These are phyloP conservation scores for Penicillium odoratum DNA, from an alignment of 495 filamentous ascomycete species.

Conservation along the genomic window DNA sequence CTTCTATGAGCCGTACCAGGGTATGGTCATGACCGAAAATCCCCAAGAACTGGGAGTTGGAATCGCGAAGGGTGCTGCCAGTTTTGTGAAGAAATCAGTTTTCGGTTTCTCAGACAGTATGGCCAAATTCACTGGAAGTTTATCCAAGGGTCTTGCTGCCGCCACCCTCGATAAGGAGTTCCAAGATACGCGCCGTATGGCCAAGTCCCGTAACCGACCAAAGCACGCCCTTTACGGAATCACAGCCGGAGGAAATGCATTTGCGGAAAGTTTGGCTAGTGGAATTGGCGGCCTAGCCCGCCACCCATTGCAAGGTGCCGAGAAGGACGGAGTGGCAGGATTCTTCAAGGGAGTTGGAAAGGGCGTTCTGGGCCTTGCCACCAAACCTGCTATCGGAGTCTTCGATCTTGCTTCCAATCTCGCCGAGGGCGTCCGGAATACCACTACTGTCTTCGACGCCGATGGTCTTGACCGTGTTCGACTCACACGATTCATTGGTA, in stretches of 20 bases:
- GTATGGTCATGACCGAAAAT: slow-evolving; percentile 90
- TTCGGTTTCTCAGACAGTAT: slow-evolving; percentile 96
- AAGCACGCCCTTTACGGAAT: slow-evolving; percentile 97
- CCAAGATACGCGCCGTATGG: slow-evolving; percentile 92
- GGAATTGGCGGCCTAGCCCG: slow-evolving; percentile 90
- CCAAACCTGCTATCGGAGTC: slow-evolving; percentile 94
- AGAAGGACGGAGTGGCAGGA: slow-evolving; percentile 88
- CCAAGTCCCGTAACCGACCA: slow-evolving; percentile 86
- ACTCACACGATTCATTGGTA: slow-evolving; percentile 84
- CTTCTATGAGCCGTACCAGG: slow-evolving; percentile 99
- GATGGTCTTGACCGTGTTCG: slow-evolving; percentile 93
- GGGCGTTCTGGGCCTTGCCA: slow-evolving; percentile 86
- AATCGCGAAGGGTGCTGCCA: slow-evolving; percentile 93
- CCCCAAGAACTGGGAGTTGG: slow-evolving; percentile 93
- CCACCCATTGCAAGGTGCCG: slow-evolving; percentile 92
- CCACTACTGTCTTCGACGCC: slow-evolving; percentile 94
- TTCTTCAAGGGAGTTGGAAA: slow-evolving; percentile 98
- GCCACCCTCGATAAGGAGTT: slow-evolving; percentile 98
- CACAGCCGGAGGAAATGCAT: slow-evolving; percentile 91
- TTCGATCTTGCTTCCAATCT: slow-evolving; percentile 97
- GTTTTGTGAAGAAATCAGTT: slow-evolving; percentile 97
- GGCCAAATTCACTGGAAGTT: slow-evolving; percentile 93
- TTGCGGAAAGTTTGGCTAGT: slow-evolving; percentile 86
- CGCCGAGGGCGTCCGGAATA: slow-evolving; percentile 95
- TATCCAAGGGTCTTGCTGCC: slow-evolving; percentile 92